phyloP scores from a whole-genome alignment of 2,329 filamentous ascomycete genomes.

The Trichoderma asperellum region DNA sequence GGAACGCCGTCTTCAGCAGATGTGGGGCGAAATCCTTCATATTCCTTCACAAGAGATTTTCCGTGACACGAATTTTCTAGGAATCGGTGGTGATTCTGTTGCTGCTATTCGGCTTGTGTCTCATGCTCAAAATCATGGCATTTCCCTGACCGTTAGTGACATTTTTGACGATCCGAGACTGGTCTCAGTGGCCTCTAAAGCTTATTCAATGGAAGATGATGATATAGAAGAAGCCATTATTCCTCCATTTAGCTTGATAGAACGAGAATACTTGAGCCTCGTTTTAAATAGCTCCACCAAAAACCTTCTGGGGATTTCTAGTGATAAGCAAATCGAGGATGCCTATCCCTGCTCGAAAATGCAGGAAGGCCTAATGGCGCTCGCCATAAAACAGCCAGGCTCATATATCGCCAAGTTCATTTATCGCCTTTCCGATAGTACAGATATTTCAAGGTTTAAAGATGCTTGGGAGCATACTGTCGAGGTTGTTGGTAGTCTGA shows the following conservation, averaged over 20 bases:
- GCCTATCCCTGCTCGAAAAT: constrained; percentile 31
- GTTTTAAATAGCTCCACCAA: background rate
- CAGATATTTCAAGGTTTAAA: constrained; percentile 30
- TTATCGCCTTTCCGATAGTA: constrained; percentile 31
- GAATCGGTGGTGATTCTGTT: constrained; percentile 35
- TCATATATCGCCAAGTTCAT: constrained; percentile 43
- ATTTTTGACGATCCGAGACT: constrained; percentile 9
- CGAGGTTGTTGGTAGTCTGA: constrained; percentile 7
- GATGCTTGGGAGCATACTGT: constrained; percentile 28
- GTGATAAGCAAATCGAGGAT: constrained; percentile 11
- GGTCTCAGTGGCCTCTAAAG: background rate
- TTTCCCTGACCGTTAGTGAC: constrained; percentile 15
- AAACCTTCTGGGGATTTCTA: background rate
- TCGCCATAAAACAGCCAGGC: constrained; percentile 38
- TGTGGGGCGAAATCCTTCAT: constrained; percentile 31
- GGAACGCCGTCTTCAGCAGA: constrained; percentile 30
- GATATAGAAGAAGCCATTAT: background rate
- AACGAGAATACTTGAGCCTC: background rate
- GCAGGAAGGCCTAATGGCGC: constrained; percentile 46
- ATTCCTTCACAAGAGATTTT: constrained; percentile 27
- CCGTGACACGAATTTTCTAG: constrained; percentile 31
- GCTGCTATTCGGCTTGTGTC: constrained; percentile 32
- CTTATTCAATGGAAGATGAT: background rate
- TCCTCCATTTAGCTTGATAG: background rate
- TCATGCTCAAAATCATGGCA: background rate